These are phyloP conservation scores for Lasiosphaeriaceae sp. DNA, from an alignment of 495 filamentous ascomycete species.

Conservation along the genomic window DNA sequence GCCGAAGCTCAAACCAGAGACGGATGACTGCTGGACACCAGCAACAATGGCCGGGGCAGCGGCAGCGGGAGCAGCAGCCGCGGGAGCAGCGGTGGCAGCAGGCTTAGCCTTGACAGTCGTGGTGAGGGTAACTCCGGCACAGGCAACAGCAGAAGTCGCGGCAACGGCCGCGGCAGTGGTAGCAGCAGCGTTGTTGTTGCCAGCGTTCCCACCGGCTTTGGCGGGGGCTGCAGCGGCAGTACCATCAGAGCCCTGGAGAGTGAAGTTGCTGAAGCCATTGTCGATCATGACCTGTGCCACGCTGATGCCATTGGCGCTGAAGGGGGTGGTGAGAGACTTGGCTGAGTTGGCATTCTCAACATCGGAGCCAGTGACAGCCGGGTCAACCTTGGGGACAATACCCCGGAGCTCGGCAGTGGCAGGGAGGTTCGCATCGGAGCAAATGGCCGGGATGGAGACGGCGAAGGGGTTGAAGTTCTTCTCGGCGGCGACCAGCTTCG, in stretches of 20 bases:
- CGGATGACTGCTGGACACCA: slow-evolving; percentile 21
- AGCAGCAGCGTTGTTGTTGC: slow-evolving; percentile 3
- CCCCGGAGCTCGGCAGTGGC: slow-evolving; percentile 54
- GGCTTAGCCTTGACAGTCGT: background rate
- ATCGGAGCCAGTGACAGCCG: slow-evolving; percentile 48
- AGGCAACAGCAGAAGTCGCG: slow-evolving; percentile 13
- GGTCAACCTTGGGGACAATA: slow-evolving; percentile 58
- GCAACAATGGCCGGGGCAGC: background rate
- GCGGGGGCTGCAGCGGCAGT: slow-evolving; percentile 16
- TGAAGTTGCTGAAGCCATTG: slow-evolving; percentile 56
- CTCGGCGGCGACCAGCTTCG: slow-evolving; percentile 58
- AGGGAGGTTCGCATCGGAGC: slow-evolving; percentile 53
- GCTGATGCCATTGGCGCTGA: slow-evolving; percentile 49
- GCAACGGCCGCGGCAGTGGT: slow-evolving; percentile 16
- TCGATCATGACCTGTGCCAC: slow-evolving; percentile 51
- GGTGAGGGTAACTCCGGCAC: background rate
- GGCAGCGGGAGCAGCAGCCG: slow-evolving; percentile 14
- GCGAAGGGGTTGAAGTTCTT: slow-evolving; percentile 65
- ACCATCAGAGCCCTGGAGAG: slow-evolving; percentile 36
- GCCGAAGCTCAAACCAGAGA: slow-evolving; percentile 45
- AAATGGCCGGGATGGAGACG: slow-evolving; percentile 51
- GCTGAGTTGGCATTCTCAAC: slow-evolving; percentile 52
- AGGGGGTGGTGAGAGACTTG: slow-evolving; percentile 43
- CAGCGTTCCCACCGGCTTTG: slow-evolving; percentile 5
- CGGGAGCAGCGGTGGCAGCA: slow-evolving; percentile 15